A percentile compares a stretch with the other conserved stretches of the same genome.
Conservation (phyloP, 345 rosid genomes). For the Moringa oleifera region DNA sequence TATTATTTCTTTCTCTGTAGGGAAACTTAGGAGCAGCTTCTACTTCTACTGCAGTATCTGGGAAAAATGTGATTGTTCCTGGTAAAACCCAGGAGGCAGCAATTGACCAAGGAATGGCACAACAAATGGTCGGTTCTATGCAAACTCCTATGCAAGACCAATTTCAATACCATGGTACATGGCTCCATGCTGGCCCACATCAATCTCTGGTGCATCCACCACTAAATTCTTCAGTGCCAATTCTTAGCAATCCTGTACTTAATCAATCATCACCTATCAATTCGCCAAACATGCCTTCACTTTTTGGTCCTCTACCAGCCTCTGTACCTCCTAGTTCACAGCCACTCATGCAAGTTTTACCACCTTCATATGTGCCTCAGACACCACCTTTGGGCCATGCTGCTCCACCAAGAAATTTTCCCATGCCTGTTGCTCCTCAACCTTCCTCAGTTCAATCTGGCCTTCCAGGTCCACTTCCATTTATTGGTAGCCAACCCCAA, state of each 20-base stretch:
- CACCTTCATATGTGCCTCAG: constrained; percentile 27
- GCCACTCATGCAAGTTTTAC: constrained; percentile 27
- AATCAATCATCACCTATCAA: constrained; percentile 28
- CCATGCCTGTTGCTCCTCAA: constrained; percentile 32
- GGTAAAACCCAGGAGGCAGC: constrained; percentile 26
- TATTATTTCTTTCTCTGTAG: constrained; percentile 31
- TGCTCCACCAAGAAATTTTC: constrained; percentile 36
- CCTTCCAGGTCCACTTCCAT: constrained; percentile 23
- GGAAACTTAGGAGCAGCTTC: constrained; percentile 50
- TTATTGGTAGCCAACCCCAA: constrained; percentile 37
- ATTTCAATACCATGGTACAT: constrained; percentile 42
- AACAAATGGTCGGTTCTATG: constrained; percentile 21
- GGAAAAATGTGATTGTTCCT: constrained; percentile 29
- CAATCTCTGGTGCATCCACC: constrained; percentile 26
- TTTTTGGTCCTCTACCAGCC: constrained; percentile 43
- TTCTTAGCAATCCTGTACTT: constrained; percentile 26
- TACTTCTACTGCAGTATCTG: constrained; percentile 28
- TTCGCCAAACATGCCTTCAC: constrained; percentile 28
- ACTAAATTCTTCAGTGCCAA: constrained; percentile 32
- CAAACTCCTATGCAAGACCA: constrained; percentile 45
- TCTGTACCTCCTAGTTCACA: constrained; percentile 30
- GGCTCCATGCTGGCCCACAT: constrained; percentile 31
- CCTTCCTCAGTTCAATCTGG: constrained; percentile 31
- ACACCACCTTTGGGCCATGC: constrained; percentile 31
- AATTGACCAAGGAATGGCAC: constrained; percentile 29